Percentiles rank a stretch among this genome's conserved stretches.
phyloP scores from a whole-genome alignment of 441 rosid species.

The Syzygium malaccense region DNA sequence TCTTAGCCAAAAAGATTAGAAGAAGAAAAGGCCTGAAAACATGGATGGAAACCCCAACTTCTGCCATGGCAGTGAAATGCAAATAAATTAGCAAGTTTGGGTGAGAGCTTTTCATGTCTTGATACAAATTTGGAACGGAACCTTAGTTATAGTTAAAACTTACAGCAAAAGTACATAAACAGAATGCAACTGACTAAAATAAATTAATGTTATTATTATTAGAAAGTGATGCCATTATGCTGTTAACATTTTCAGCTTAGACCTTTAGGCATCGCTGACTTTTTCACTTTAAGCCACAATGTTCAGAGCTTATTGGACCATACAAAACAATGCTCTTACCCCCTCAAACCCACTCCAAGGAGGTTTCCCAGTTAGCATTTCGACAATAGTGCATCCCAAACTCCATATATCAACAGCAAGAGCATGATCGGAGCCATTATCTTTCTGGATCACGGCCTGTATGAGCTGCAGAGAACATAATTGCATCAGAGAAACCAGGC shows the following conservation, averaged over 20 bases:
- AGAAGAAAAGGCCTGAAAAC: background rate
- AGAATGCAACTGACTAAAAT: background rate
- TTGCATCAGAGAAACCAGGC: background rate
- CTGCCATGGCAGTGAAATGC: background rate
- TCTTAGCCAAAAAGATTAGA: background rate
- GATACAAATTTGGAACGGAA: background rate
- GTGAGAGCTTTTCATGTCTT: background rate
- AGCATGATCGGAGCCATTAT: conserved; percentile 66
- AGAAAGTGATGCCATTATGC: background rate
- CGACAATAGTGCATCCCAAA: conserved; percentile 94
- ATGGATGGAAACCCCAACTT: background rate
- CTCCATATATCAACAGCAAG: conserved; percentile 98
- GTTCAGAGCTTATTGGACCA: background rate
- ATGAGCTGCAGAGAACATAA: conserved; percentile 48
- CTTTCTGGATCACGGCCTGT: conserved; percentile 88
- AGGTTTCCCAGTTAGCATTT: conserved; percentile 94
- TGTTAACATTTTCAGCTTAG: background rate
- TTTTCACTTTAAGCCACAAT: background rate
- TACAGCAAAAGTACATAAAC: background rate
- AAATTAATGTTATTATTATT: background rate
- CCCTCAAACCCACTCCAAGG: conserved; percentile 98
- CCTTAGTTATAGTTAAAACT: background rate
- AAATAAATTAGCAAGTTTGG: background rate
- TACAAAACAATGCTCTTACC: conserved; percentile 33
- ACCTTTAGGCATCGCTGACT: background rate